Evolutionary conservation across 2,329 filamentous ascomycete species (phyloP), one percentile per base, ranked within the genome.

Genomic region (Diaporthe citrichinensis): DNA sequence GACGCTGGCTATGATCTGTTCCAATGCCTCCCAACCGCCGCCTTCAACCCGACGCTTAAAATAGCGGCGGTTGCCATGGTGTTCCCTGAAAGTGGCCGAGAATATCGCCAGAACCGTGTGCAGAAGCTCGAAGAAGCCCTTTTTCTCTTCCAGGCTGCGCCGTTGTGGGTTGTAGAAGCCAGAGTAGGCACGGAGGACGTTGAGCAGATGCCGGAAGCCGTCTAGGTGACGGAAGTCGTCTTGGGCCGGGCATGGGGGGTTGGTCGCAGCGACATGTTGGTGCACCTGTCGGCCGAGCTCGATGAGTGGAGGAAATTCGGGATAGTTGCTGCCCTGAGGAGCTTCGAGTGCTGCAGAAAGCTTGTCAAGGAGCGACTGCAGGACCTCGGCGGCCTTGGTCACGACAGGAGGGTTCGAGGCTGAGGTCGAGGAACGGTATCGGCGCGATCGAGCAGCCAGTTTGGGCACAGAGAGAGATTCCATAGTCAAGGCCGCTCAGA

Each of bases 21-120:
- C 93, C 73, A 98, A 83, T 10, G 92, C 90, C 78, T 92, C 89
- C 93, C 95, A 98, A 4, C 96, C 95, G 74, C 93, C 94, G 31
- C 91, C 92, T 75, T 94, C 90, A 41, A 97, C 91, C 78, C 92
- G 89, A 78, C 92, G 92, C 75, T 92, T 90, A 82, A 98, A 98
- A 86, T 96, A 98, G 79, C 94, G 91, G 80, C 93, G 91, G 84
- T 98, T 99, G 28, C 96, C 96, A 62, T 93, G 89, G 83, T 98
- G 95, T 61, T 92, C 92, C 72, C 92, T 90, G 78, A 99, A 89
- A 20, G 92, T 92, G 65, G 93, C 93, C 1, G 94, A 93, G 39
- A 98, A 85, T 20, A 97, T 91, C 44, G 91, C 91, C 53, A 97
- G 86, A n/a, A 94, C 89, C 12, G 89, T 89, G 80, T 95, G 91